Conservation (phyloP, 164 flowering plant species). For the Taxillus chinensis region DNA sequence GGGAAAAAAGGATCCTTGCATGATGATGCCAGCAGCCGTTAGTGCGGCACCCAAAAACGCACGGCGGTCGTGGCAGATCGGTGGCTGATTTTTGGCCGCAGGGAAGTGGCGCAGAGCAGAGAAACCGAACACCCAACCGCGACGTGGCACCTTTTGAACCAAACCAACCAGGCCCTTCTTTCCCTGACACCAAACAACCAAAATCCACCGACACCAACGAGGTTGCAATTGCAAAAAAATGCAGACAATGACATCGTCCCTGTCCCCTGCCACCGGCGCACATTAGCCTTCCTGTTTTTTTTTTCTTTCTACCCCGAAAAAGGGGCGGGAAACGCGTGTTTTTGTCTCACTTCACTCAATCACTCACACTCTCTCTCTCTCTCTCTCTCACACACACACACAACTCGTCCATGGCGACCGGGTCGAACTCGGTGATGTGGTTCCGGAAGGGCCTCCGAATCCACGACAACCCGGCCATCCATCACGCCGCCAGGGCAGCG, state of each 20-base stretch:
- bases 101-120: no score
- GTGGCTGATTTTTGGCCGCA: no score
- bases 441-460: conserved; percentile 84
- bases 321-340: conserved; percentile 10
- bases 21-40: no score
- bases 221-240: background rate
- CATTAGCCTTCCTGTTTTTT: background rate
- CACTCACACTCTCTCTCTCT: conserved; percentile 4
- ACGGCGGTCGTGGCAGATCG: no score
- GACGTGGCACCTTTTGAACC: no score
- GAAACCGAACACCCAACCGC: no score
- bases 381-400: background rate
- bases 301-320: background rate
- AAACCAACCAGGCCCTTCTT: no score
- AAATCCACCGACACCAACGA: no score
- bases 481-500: conserved; percentile 40
- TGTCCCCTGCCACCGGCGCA: background rate
- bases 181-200: no score
- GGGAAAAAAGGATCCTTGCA: no score
- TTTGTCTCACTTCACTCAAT: background rate
- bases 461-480: conserved; percentile 89
- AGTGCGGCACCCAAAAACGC: no score
- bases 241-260: background rate
- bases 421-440: conserved; percentile 61
- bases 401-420: conserved; percentile 26